These are phyloP conservation scores for Acacia concinna DNA, from an alignment of 331 rosid species.

Conservation along the genomic window DNA sequence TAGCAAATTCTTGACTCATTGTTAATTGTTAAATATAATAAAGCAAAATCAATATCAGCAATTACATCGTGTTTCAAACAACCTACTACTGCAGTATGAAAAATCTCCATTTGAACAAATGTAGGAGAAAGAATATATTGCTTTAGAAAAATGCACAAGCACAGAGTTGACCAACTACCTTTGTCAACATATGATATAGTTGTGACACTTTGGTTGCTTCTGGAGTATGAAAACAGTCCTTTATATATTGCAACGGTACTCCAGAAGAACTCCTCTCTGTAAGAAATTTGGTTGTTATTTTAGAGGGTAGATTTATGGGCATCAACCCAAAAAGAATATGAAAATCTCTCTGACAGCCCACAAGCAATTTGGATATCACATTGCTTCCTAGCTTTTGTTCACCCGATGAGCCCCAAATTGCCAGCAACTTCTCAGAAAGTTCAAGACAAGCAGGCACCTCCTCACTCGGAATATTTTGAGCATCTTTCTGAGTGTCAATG, in stretches of 20 bases:
- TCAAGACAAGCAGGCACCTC: slow-evolving; percentile 47
- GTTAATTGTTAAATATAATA: background rate
- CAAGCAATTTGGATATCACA: slow-evolving; percentile 63
- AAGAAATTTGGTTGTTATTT: slow-evolving; percentile 42
- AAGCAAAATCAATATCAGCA: background rate
- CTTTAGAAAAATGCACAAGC: slow-evolving; percentile 11
- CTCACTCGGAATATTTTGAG: slow-evolving; percentile 33
- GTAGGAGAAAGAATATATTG: background rate
- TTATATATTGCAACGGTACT: slow-evolving; percentile 33
- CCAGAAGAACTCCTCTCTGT: slow-evolving; percentile 48
- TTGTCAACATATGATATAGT: slow-evolving; percentile 59
- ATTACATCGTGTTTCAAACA: background rate
- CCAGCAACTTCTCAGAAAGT: slow-evolving; percentile 71
- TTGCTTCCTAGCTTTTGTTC: slow-evolving; percentile 50
- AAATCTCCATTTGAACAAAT: background rate
- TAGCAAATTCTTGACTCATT: background rate
- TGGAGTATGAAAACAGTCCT: slow-evolving; percentile 40
- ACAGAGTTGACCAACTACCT: slow-evolving; percentile 51
- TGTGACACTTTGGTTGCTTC: slow-evolving; percentile 71
- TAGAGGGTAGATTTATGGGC: slow-evolving; percentile 44
- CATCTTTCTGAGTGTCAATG: slow-evolving; percentile 35
- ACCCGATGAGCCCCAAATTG: slow-evolving; percentile 61
- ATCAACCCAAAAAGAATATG: slow-evolving; percentile 70
- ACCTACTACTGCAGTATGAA: background rate
- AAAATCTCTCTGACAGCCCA: slow-evolving; percentile 65